Evolutionary conservation across 768 basidiomycete genomes (phyloP).

Genomic region (Nevesoporus exiguus): DNA sequence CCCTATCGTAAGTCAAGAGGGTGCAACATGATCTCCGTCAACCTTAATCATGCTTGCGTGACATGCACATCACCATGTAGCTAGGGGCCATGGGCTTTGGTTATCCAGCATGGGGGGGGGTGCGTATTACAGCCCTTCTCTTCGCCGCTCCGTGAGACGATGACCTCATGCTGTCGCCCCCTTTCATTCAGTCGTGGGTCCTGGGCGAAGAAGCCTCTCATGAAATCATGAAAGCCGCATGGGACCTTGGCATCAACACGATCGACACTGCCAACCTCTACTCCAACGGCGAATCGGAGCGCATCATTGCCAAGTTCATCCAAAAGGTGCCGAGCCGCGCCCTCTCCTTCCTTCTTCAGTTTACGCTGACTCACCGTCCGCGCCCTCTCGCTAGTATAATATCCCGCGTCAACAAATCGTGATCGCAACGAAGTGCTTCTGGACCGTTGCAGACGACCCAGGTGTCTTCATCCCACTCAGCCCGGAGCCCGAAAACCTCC

Average conservation of each 20-base stretch:
- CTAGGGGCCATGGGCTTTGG: slow-evolving; percentile 30
- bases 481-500: slow-evolving; percentile 2
- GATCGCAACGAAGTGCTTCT: slow-evolving; percentile 29
- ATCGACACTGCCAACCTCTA: slow-evolving; percentile 41
- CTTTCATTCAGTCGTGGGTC: slow-evolving; percentile 21
- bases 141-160: not conserved
- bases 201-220: slow-evolving; percentile 29
- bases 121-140: slow-evolving; percentile 8
- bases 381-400: slow-evolving; percentile 17
- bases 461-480: not conserved
- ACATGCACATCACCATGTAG: slow-evolving; percentile 7
- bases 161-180: not conserved
- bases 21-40: not conserved
- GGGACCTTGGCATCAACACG: slow-evolving; percentile 38
- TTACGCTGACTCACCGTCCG: not conserved
- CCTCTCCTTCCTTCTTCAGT: not conserved
- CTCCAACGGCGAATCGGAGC: slow-evolving; percentile 37
- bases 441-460: slow-evolving; percentile 11
- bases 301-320: slow-evolving; percentile 36
- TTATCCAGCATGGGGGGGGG: slow-evolving; percentile 26
- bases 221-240: slow-evolving; percentile 38
- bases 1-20: slow-evolving; percentile 27
- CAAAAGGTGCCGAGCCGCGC: slow-evolving; percentile 24
- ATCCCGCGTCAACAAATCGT: slow-evolving; percentile 34
- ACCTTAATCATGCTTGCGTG: slow-evolving; percentile 1